Evolutionary conservation across 192 early-diverging fungal species (phyloP).

Genomic region (Rhizophagus clarus): DNA sequence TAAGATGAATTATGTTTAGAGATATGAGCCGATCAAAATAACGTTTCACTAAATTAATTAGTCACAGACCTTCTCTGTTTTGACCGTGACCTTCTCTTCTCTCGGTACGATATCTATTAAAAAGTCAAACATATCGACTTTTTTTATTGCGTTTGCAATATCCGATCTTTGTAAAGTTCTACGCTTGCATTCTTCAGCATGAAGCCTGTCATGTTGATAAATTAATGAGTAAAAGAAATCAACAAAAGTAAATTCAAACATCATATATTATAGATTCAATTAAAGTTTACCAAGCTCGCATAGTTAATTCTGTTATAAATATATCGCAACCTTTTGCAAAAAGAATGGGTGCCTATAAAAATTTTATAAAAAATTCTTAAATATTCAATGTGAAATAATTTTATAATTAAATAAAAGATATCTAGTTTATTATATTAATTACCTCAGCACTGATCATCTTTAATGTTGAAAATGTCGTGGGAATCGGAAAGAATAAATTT

Average conservation of each 20-base stretch:
- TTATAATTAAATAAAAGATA: not conserved
- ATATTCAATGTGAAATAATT: not conserved
- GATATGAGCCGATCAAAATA: not conserved
- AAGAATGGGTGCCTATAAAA: slow-evolving; percentile 77
- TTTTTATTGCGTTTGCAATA: slow-evolving; percentile 83
- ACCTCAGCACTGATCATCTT: slow-evolving; percentile 66
- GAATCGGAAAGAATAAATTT: not conserved
- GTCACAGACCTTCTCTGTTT: slow-evolving; percentile 18
- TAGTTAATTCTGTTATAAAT: slow-evolving; percentile 91
- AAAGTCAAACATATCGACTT: slow-evolving; percentile 96
- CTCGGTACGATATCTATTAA: slow-evolving; percentile 96
- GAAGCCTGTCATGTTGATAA: slow-evolving; percentile 59
- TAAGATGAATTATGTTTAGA: not conserved
- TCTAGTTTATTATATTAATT: not conserved
- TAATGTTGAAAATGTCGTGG: not conserved
- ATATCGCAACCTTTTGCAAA: slow-evolving; percentile 98
- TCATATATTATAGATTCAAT: not conserved
- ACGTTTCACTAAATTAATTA: not conserved
- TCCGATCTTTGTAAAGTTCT: slow-evolving; percentile 93
- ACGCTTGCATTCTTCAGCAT: slow-evolving; percentile 96
- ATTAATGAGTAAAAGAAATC: not conserved
- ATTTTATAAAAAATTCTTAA: slow-evolving; percentile 22
- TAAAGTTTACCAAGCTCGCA: slow-evolving; percentile 66
- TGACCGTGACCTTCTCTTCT: slow-evolving; percentile 57
- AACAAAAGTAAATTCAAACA: not conserved